Base-by-base conservation (phyloP, 2,329 filamentous ascomycete species). In the Aaosphaeria arxii region DNA sequence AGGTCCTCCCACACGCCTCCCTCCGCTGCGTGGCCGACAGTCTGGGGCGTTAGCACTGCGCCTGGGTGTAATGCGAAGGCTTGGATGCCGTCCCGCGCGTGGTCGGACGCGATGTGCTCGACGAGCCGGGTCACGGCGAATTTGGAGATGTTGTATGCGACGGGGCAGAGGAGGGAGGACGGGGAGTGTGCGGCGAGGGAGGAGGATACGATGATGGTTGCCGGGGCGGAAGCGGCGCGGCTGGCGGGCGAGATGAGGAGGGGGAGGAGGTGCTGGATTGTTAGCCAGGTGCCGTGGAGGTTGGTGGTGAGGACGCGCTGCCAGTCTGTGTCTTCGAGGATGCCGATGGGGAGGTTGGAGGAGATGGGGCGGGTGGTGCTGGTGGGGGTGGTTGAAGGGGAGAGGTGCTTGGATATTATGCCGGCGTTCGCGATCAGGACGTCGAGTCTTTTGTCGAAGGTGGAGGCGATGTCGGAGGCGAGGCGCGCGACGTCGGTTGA, bases 341-440 rank as follows among this genome's bases (percentile, higher is more conserved):
- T 40, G 11, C 54, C 54, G 24, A 54, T 46, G 2, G 59, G 59
- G 9, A 24, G 39, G 39, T 11, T 40, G 7, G 39, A 40, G 11
- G 39, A 28, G 39, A 11, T 40, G 7, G 39, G 9, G 24, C 9
- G 39, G 7, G 17, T 40, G 11, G 39, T 9, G 11, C 13, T 7
- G 24, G 24, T 3, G 39, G 11, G 7, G 11, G 39, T 11, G 39
- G 7, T 36, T 36, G 33, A 9, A n/a, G 7, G 33, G n/a, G 33
- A n/a, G 33, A 9, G 33, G 44, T 62, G 57, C 11, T 35, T 44
- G 1, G 50, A 53, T 3, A 62, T 59, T 0, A 59, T 45, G 7
- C 59, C 59, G 2, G 59, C 56, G 43, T 62, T 62, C 11, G 59
- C 59, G 31, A 60, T 48, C 0, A 59, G 51, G 33, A 51, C 53